Evolutionary conservation across 306 rosid genomes (phyloP), one percentile per base, ranked within the genome.

Genomic region (Trifolium dubium): DNA sequence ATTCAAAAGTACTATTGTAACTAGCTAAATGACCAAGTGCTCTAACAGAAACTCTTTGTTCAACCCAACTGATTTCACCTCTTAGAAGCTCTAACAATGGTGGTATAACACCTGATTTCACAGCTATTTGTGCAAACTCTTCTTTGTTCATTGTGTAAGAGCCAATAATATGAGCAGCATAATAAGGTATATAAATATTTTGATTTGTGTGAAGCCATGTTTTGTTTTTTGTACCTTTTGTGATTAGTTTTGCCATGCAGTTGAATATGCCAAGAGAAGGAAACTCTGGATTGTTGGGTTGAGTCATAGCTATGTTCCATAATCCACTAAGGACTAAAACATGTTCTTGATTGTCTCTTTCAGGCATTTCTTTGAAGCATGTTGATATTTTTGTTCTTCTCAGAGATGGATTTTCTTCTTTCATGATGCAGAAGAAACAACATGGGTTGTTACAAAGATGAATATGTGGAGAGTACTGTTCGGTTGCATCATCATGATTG

Each of bases 11-110:
- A 6, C 75, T 82, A 13, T 83, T 74, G 64, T 90, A 90, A 68
- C 93, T 90, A 3, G 94, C 94, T 2, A 92, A 82, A 55, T 92
- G 98, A 2, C 98, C 98, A 0, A 92, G 83, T 6, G 96, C 96
- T 66, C 94, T 47, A 32, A 87, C 85, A 0, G 90, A 88, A 23
- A 88, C 98, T 39, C 98, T 72, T 56, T 88, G 94, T 67, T 92
- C 98, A 3, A 92, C 87, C 98, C 98, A 92, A 37, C 85, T 88
- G 18, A 90, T 65, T 30, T 73, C 78, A 11, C 96, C 96, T 12
- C 79, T 73, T 0, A 92, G 71, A 5, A 92, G 91, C 69, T 90
- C 94, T 40, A 92, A 19, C 30, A 90, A 62, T 6, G 94, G 92
- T 1, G 83, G 88, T 9, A 92, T 80, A 2, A 90, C 92, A 3